A percentile compares a stretch with the other conserved stretches of the same genome.
Evolutionary conservation across 2,329 filamentous ascomycete genomes (phyloP).

Genomic region (Xylaria sp.): DNA sequence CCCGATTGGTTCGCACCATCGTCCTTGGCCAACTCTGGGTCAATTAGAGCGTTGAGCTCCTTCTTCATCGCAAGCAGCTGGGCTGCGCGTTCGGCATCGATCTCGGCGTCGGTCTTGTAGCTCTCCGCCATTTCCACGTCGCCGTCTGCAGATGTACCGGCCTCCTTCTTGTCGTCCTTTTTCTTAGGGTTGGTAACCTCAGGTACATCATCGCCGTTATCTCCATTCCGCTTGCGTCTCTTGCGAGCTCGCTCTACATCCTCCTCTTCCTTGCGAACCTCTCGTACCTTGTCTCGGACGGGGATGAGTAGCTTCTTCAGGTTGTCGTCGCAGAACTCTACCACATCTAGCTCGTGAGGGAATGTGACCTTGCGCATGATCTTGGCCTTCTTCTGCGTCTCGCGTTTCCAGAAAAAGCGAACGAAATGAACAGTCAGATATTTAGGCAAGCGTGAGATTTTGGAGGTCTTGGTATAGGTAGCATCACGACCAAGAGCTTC

Average conservation of each 20-base stretch:
- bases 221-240: slow-evolving; percentile 78
- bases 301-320: slow-evolving; percentile 84
- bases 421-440: slow-evolving; percentile 98
- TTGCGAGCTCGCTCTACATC: slow-evolving; percentile 93
- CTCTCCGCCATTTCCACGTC: slow-evolving; percentile 78
- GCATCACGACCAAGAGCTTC: slow-evolving; percentile 80
- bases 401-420: slow-evolving; percentile 96
- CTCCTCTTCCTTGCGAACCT: slow-evolving; percentile 93
- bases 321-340: slow-evolving; percentile 95
- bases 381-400: slow-evolving; percentile 98
- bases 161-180: slow-evolving; percentile 53
- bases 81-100: slow-evolving; percentile 84
- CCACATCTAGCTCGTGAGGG: slow-evolving; percentile 88
- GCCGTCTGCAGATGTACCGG: slow-evolving; percentile 62
- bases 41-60: slow-evolving; percentile 82
- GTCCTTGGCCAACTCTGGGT: slow-evolving; percentile 78
- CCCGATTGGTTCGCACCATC: slow-evolving; percentile 91
- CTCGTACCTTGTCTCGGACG: slow-evolving; percentile 94
- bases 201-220: slow-evolving; percentile 58
- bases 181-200: slow-evolving; percentile 61
- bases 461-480: slow-evolving; percentile 88
- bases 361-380: slow-evolving; percentile 99
- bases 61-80: slow-evolving; percentile 84
- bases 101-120: slow-evolving; percentile 93
- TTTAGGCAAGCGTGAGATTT: slow-evolving; percentile 89